phyloP scores from a whole-genome alignment of 495 filamentous ascomycete genomes.

The Tetracladium marchalianum region DNA sequence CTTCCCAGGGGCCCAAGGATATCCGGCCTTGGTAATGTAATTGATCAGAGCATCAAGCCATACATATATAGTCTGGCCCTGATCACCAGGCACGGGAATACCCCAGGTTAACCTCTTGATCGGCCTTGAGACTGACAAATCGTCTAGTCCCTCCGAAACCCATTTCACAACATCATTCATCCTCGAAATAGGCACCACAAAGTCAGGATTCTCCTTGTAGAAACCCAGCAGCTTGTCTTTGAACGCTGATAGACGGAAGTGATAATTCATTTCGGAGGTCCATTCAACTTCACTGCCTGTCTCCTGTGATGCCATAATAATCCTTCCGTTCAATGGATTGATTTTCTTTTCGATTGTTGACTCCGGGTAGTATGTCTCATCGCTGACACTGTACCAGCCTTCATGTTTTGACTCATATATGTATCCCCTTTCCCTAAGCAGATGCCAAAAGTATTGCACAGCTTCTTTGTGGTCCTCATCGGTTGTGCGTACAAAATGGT shows the following conservation, averaged over 20 bases:
- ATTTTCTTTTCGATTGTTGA: constrained; percentile 60
- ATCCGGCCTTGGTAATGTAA: constrained; percentile 80
- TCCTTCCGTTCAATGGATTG: constrained; percentile 71
- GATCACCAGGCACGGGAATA: constrained; percentile 77
- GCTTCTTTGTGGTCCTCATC: constrained; percentile 71
- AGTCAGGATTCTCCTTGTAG: constrained; percentile 62
- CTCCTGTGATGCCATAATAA: constrained; percentile 74
- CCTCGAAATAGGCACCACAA: constrained; percentile 56
- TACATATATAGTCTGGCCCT: constrained; percentile 87
- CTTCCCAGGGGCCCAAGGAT: constrained; percentile 61
- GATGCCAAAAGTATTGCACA: constrained; percentile 83
- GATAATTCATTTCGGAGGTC: constrained; percentile 90
- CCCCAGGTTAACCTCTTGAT: constrained; percentile 74
- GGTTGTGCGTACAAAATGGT: constrained; percentile 88
- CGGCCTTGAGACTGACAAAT: constrained; percentile 85
- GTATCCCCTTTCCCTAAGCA: constrained; percentile 62
- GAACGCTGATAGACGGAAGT: constrained; percentile 83
- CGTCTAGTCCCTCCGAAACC: constrained; percentile 63
- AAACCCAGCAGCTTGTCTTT: constrained; percentile 63
- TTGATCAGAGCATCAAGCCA: constrained; percentile 96
- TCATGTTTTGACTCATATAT: constrained; percentile 82
- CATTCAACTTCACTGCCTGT: constrained; percentile 89
- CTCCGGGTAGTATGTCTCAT: constrained; percentile 90
- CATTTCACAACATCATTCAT: constrained; percentile 58
- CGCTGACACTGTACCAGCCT: constrained; percentile 94